These are phyloP conservation scores for Patellaria atrata DNA, from an alignment of 495 filamentous ascomycete genomes.

Conservation along the genomic window DNA sequence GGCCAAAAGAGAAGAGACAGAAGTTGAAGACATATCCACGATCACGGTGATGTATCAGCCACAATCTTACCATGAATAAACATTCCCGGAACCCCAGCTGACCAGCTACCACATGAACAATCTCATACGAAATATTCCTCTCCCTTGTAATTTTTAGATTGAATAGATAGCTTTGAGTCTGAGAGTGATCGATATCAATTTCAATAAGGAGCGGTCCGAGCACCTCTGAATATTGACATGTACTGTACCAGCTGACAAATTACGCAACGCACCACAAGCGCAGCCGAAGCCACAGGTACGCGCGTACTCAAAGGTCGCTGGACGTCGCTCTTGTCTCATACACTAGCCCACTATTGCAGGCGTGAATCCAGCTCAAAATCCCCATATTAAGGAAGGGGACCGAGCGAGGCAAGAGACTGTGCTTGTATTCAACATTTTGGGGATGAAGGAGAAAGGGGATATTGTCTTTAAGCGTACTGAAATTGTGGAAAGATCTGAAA, in stretches of 20 bases:
- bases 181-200: too few species aligned
- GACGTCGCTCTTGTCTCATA: slow-evolving; percentile 24
- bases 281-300: slow-evolving; percentile 4
- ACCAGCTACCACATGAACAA: too few species aligned
- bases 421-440: slow-evolving; percentile 1
- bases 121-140: too few species aligned
- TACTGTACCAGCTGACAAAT: slow-evolving; percentile 26
- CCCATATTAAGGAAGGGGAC: slow-evolving; percentile 15
- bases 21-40: too few species aligned
- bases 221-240: too few species aligned
- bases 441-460: background rate
- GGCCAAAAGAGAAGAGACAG: too few species aligned
- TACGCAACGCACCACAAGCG: slow-evolving; percentile 17
- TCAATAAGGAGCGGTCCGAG: too few species aligned
- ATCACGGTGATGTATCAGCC: too few species aligned
- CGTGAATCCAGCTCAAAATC: slow-evolving; percentile 27
- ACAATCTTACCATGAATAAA: too few species aligned
- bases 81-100: too few species aligned
- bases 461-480: background rate
- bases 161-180: too few species aligned
- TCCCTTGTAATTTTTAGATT: too few species aligned
- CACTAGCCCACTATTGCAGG: slow-evolving; percentile 5
- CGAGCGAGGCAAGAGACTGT: slow-evolving; percentile 27
- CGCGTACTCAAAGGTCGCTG: slow-evolving; percentile 28
- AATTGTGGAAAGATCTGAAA: background rate